A percentile compares a stretch with the other conserved stretches of the same genome.
Evolutionary conservation across 73 alveolate species (phyloP).

Genomic region (Effrenium voratum): DNA sequence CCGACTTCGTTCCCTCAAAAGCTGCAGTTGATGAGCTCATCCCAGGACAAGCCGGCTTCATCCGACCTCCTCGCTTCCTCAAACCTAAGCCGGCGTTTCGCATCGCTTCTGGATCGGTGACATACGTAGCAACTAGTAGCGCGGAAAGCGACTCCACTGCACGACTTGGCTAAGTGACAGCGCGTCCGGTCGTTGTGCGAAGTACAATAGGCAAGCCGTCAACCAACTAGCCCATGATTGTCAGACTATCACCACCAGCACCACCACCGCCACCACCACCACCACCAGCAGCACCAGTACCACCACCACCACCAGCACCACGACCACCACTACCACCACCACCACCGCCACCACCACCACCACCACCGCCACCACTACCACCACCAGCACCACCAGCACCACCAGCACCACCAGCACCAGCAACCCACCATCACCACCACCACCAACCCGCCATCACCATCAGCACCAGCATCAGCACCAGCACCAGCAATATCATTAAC

Average conservation of each 20-base stretch:
- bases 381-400: no score
- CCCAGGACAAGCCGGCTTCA: constrained; percentile 40
- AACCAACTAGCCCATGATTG: not conserved
- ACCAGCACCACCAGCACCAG: no score
- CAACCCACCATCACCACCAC: no score
- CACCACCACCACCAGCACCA: no score
- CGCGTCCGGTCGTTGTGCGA: not conserved
- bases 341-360: no score
- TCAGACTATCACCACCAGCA: not conserved
- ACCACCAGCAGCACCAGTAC: no score
- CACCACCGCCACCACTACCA: no score
- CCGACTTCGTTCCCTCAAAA: not conserved
- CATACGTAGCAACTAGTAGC: not conserved
- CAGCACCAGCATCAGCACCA: no score
- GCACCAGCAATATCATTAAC: no score
- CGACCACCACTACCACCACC: no score
- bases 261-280: not conserved
- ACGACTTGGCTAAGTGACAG: not conserved
- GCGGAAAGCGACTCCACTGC: not conserved
- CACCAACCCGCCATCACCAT: no score
- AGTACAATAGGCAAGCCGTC: not conserved
- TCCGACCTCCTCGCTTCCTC: constrained; percentile 5
- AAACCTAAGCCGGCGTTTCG: not conserved
- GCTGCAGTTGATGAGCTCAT: not conserved
- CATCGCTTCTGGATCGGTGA: not conserved